Percentiles rank a stretch among this genome's conserved stretches.
Conservation (phyloP, 2,329 filamentous ascomycete genomes). For the Chalaropsis ovoidea region DNA sequence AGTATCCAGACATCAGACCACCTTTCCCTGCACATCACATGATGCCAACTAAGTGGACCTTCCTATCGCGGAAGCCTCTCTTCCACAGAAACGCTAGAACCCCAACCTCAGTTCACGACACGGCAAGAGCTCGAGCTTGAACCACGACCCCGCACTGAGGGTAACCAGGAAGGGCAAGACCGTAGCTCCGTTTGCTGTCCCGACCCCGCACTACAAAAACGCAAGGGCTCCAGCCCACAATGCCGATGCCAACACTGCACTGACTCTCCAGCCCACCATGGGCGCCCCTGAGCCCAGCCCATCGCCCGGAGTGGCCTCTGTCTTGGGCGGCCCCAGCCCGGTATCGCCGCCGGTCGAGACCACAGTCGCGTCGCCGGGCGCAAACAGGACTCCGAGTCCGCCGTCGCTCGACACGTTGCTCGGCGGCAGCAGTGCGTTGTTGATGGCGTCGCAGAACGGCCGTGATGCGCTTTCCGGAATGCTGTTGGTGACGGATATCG, state of each 20-base stretch:
- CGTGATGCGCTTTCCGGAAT: slow-evolving; percentile 39
- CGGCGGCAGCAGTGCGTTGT: slow-evolving; percentile 43
- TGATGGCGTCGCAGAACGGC: slow-evolving; percentile 42
- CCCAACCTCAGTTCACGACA: slow-evolving; percentile 2
- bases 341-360: slow-evolving; percentile 29
- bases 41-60: neutral
- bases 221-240: slow-evolving; percentile 13
- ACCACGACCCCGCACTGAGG: neutral
- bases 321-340: slow-evolving; percentile 29
- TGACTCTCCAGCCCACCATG: slow-evolving; percentile 29
- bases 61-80: neutral
- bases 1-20: slow-evolving; percentile 8
- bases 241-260: slow-evolving; percentile 22
- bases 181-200: neutral
- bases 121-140: neutral
- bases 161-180: neutral
- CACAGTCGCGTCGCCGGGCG: slow-evolving; percentile 41
- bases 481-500: slow-evolving; percentile 56
- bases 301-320: slow-evolving; percentile 30
- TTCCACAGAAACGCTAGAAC: neutral
- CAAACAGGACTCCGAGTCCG: slow-evolving; percentile 40
- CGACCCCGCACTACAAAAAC: slow-evolving; percentile 13
- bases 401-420: slow-evolving; percentile 35
- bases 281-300: slow-evolving; percentile 32
- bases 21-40: neutral